Percentiles rank a stretch among this genome's conserved stretches.
Evolutionary conservation across 2,329 filamentous ascomycete species (phyloP).

Genomic region (Exophiala sp.): DNA sequence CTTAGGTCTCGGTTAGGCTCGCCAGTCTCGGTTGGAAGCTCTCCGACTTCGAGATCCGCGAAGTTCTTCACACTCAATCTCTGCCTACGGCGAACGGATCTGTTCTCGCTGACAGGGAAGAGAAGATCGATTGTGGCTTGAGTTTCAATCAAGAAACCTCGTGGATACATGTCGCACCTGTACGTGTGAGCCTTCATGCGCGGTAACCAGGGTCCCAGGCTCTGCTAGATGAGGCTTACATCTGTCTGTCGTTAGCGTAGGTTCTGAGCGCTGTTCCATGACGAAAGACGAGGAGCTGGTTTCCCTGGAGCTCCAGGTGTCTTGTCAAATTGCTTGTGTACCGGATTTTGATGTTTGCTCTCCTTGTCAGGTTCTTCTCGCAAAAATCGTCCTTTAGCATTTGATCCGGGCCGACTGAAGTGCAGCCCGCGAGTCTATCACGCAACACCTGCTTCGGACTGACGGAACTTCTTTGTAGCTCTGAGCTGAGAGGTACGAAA

Average conservation of each 20-base stretch:
- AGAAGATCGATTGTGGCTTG: not conserved
- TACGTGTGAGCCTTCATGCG: not conserved
- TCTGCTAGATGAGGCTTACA: not conserved
- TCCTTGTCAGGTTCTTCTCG: constrained; percentile 4
- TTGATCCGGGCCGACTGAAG: not conserved
- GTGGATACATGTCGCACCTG: not conserved
- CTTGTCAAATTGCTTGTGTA: constrained; percentile 2
- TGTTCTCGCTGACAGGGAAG: not conserved
- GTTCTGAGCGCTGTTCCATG: not conserved
- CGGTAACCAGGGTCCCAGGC: too few relatives aligned
- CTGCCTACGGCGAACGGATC: not conserved
- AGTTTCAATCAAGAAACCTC: not conserved
- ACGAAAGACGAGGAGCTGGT: not conserved
- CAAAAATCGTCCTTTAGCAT: not conserved
- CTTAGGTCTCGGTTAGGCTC: not conserved
- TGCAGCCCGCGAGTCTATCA: not conserved
- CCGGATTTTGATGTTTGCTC: not conserved
- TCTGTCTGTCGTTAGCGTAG: not conserved
- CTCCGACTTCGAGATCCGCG: constrained; percentile 1
- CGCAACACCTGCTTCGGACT: not conserved
- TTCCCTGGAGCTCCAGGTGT: not conserved
- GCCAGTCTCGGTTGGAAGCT: not conserved
- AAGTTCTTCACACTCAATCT: not conserved
- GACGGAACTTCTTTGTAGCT: not conserved
- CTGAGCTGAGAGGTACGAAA: not conserved